Evolutionary conservation across 805 yeast species (phyloP), one percentile per base, ranked within the genome.

Genomic region (Ogataea thermomethanolica): DNA sequence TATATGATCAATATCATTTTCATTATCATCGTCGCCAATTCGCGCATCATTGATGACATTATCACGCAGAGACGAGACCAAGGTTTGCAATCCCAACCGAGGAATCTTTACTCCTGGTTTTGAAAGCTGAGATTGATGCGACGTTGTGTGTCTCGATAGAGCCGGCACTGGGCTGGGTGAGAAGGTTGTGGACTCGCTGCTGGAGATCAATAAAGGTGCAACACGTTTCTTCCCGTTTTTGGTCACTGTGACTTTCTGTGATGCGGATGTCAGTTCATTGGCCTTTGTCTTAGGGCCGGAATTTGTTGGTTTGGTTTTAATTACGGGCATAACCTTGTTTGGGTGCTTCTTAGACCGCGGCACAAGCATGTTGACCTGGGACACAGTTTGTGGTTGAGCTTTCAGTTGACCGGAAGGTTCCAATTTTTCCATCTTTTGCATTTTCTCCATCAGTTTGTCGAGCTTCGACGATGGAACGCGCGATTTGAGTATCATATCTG

Each of bases 171-270:
- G 5, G 5, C 3, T 17, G 26, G 21, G 25, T 39, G 5, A 38
- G 34, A 5, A 34, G 14, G 17, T 29, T 33, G 20, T 39, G 38
- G 4, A 28, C 7, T 14, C 38, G 34, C 15, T 28, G 27, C 68
- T 56, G 1, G 90, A 77, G 3, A 84, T 71, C 10, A 84, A 59
- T 15, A 79, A 68, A 5, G 93, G 95, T 1, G 85, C 75, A 2
- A 85, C 88, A 49, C 93, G 64, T 51, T 84, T 84, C 53, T 78
- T 79, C 4, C 93, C 93, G 27, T 82, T 81, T 51, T 85, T 84
- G 1, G 90, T 77, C 5, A 84, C 71, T 2, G 84, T 73, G 1
- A 81, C 73, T 41, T 73, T 63, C 62, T 79, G 74, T 58, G 55
- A 43, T 7, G 53, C 28, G 8, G 52, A 28, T 1, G 56, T 50